phyloP scores from a whole-genome alignment of 2,329 filamentous ascomycete genomes.

The Harringtonia lauricola region DNA sequence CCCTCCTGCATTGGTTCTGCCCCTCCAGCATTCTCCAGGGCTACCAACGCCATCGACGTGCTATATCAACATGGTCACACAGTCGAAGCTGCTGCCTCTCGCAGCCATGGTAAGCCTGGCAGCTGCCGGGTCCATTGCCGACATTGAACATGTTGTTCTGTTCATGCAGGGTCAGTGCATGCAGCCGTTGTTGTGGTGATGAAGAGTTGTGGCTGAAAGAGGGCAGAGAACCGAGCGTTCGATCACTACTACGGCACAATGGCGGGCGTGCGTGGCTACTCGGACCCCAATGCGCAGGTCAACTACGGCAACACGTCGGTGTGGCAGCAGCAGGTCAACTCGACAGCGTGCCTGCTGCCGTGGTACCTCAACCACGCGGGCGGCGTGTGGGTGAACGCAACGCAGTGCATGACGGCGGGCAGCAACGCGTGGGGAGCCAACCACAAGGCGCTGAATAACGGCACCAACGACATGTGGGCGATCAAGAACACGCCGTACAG shows the following conservation, averaged over 20 bases:
- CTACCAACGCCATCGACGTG: too few relatives aligned
- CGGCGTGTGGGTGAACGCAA: conserved; percentile 34
- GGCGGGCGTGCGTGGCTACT: conserved; percentile 44
- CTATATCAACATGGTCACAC: conserved; percentile 2
- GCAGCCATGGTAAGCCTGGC: conserved; percentile 3
- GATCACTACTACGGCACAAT: conserved; percentile 41
- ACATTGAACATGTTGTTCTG: conserved; percentile 45
- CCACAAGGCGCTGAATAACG: conserved; percentile 38
- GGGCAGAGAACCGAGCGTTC: conserved; percentile 1
- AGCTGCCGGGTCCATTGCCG: conserved; percentile 13
- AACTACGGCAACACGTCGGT: conserved; percentile 18
- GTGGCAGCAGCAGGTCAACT: conserved; percentile 1
- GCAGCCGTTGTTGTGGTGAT: not conserved
- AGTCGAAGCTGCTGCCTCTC: not conserved
- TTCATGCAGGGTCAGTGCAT: conserved; percentile 39
- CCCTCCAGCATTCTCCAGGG: too few relatives aligned
- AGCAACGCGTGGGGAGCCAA: conserved; percentile 40
- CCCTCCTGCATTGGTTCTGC: too few relatives aligned
- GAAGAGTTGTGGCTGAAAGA: not conserved
- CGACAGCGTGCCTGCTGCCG: conserved; percentile 25
- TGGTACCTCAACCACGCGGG: conserved; percentile 45
- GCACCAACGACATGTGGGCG: conserved; percentile 41
- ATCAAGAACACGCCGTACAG: conserved; percentile 41
- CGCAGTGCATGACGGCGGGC: conserved; percentile 42
- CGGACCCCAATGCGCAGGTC: conserved; percentile 41